Percentiles rank a stretch among this genome's conserved stretches.
Conservation (phyloP, 257 asterid genomes). For the Solanum gandarillasii region DNA sequence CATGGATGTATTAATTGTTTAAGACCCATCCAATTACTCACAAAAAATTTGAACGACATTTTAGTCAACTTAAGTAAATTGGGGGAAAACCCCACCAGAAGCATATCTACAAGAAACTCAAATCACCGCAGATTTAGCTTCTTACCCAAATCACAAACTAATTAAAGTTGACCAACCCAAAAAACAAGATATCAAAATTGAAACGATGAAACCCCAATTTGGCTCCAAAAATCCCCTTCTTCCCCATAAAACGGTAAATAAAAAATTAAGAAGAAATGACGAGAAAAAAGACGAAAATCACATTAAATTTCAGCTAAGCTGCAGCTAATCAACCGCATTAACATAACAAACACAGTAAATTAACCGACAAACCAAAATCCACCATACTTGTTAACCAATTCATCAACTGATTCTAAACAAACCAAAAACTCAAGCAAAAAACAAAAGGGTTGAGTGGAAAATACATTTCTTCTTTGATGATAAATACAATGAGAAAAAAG, state of each 20-base stretch:
- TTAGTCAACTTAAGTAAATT: not conserved
- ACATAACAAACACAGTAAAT: not conserved
- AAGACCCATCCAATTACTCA: not conserved
- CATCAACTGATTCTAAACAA: not conserved
- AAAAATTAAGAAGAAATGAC: not conserved
- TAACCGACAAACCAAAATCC: not conserved
- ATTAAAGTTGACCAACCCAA: not conserved
- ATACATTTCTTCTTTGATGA: not conserved
- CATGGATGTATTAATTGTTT: not conserved
- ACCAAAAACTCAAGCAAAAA: not conserved
- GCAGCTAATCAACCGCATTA: not conserved
- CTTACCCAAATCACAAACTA: not conserved
- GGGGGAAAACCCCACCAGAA: not conserved
- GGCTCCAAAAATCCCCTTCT: not conserved
- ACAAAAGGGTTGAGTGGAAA: not conserved
- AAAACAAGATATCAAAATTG: not conserved
- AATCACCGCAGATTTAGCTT: not conserved
- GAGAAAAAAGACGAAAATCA: not conserved
- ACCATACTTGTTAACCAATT: not conserved
- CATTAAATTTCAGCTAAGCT: not conserved
- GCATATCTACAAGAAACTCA: not conserved
- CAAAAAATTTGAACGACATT: not conserved
- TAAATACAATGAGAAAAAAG: not conserved
- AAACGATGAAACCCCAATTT: not conserved
- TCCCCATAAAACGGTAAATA: not conserved